These are phyloP conservation scores for Leccinum variabile DNA, from an alignment of 1,284 basidiomycete genomes.

Conservation along the genomic window DNA sequence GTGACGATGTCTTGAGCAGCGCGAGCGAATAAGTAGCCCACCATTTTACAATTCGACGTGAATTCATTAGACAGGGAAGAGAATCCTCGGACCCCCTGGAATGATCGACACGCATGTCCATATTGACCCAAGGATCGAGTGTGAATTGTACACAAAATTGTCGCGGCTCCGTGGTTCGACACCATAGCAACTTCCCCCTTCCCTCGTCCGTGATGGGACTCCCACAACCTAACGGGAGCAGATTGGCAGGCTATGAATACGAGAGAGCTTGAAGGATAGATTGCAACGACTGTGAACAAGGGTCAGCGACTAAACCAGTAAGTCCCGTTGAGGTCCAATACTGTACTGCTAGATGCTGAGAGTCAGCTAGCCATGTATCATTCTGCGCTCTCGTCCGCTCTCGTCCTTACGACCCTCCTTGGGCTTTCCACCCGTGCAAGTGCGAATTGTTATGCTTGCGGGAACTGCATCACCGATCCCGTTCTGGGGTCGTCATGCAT, in stretches of 20 bases:
- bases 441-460: conserved; percentile 13
- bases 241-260: background rate
- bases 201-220: background rate
- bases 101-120: no score
- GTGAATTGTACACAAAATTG: background rate
- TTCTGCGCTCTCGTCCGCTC: conserved; percentile 1
- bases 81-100: no score
- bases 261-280: background rate
- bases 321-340: background rate
- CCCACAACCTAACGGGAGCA: background rate
- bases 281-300: background rate
- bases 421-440: conserved; percentile 9
- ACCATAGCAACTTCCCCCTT: background rate
- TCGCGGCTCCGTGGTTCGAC: background rate
- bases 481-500: conserved; percentile 14
- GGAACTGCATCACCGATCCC: conserved; percentile 11
- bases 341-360: background rate
- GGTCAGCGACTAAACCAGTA: background rate
- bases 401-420: conserved; percentile 10
- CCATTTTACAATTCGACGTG: background rate
- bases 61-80: no score
- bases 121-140: no score
- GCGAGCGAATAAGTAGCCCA: background rate
- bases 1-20: background rate
- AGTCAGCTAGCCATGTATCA: background rate